Conservation (phyloP, 441 rosid genomes). For the Gossypium lobatum region DNA sequence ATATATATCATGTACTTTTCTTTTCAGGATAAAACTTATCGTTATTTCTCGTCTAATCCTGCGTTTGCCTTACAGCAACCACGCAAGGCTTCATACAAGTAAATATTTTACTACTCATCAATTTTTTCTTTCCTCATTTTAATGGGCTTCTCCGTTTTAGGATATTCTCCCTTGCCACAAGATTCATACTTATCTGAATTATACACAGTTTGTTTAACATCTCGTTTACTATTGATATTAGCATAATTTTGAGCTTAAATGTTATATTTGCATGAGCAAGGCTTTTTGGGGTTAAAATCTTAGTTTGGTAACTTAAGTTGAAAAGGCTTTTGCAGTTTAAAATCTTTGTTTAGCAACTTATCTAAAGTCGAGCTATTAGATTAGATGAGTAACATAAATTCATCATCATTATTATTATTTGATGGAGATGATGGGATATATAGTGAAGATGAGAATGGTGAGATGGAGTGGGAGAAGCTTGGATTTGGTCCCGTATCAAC, state of each 20-base stretch:
- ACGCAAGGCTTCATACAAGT: background rate
- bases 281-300: too few species aligned
- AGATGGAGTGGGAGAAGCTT: slow-evolving; percentile 80
- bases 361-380: too few species aligned
- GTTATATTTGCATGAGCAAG: too few species aligned
- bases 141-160: background rate
- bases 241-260: too few species aligned
- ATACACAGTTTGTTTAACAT: too few species aligned
- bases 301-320: too few species aligned
- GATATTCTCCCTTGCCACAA: background rate
- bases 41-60: background rate
- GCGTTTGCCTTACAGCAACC: background rate
- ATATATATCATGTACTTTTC: background rate
- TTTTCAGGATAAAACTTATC: background rate
- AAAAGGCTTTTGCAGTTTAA: too few species aligned
- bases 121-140: background rate
- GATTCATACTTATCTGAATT: too few species aligned
- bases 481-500: slow-evolving; percentile 57
- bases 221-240: too few species aligned
- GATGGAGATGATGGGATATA: too few species aligned
- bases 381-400: background rate
- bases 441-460: slow-evolving; percentile 49
- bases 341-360: too few species aligned
- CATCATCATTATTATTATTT: too few species aligned
- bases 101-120: background rate